Conservation (phyloP, 2,329 filamentous ascomycete species). For the Aspergillus persii region DNA sequence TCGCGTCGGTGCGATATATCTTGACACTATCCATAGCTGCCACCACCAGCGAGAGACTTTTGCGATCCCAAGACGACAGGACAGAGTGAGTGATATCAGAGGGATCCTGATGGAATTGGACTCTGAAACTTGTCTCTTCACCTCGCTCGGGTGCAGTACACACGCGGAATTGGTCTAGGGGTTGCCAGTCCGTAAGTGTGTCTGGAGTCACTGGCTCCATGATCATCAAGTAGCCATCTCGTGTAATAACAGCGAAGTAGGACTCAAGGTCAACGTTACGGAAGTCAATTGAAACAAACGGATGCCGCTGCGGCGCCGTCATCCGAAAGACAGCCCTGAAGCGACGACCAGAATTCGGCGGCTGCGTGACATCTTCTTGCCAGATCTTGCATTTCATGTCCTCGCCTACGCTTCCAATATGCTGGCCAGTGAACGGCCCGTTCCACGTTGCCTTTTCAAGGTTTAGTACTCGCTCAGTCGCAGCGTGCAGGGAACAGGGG, state of each 20-base stretch:
- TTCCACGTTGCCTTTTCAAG: conserved; percentile 79
- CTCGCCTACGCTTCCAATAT: conserved; percentile 83
- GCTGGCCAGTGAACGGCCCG: conserved; percentile 81
- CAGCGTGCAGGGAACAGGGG: conserved; percentile 17
- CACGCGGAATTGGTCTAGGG: conserved; percentile 73
- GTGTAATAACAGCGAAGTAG: conserved; percentile 78
- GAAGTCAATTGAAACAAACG: conserved; percentile 77
- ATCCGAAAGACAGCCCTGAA: conserved; percentile 70
- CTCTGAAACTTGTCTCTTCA: conserved; percentile 82
- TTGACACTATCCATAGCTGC: conserved; percentile 80
- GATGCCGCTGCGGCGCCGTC: conserved; percentile 64
- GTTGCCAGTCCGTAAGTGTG: conserved; percentile 71
- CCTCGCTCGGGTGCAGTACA: conserved; percentile 69
- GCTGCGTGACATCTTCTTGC: conserved; percentile 82
- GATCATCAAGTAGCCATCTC: conserved; percentile 75
- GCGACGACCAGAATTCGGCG: conserved; percentile 69
- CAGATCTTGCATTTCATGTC: conserved; percentile 90
- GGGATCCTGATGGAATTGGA: conserved; percentile 85
- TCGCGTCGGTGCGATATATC: conserved; percentile 73
- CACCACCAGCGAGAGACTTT: conserved; percentile 77
- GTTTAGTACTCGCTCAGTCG: conserved; percentile 21
- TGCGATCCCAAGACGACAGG: conserved; percentile 74
- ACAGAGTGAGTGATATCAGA: conserved; percentile 69
- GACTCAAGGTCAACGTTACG: conserved; percentile 81
- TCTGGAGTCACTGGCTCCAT: conserved; percentile 85